These are phyloP conservation scores for Diutina pseudorugosa DNA, from an alignment of 1,139 yeast species.

Conservation along the genomic window DNA sequence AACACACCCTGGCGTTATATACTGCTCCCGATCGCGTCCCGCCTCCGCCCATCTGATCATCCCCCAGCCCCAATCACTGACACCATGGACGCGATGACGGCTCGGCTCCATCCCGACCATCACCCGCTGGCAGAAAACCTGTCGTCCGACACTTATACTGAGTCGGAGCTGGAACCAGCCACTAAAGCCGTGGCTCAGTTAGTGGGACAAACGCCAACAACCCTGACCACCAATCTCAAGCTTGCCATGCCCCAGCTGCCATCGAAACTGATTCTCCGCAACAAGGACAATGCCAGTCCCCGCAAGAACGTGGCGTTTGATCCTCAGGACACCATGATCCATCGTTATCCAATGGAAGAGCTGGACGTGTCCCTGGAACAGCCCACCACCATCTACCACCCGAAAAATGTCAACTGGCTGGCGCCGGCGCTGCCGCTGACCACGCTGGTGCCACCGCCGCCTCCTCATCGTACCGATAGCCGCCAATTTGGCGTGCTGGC, in stretches of 20 bases:
- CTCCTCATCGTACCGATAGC: neutral
- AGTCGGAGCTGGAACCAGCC: neutral
- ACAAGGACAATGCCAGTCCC: conserved; percentile 13
- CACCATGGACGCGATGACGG: neutral
- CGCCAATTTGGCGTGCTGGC: neutral
- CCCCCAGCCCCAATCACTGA: neutral
- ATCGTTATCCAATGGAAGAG: neutral
- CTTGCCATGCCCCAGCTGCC: conserved; percentile 15
- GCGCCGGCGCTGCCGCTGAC: neutral
- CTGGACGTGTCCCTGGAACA: conserved; percentile 1
- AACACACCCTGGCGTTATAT: neutral
- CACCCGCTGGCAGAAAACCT: neutral
- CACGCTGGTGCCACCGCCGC: neutral
- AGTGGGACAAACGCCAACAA: neutral
- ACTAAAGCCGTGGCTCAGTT: neutral
- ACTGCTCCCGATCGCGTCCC: neutral
- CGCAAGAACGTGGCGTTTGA: conserved; percentile 18
- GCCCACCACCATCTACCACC: conserved; percentile 3
- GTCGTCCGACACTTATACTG: conserved; percentile 1
- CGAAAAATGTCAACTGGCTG: neutral
- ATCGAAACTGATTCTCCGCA: conserved; percentile 29
- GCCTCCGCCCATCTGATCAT: too few relatives aligned
- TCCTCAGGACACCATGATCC: neutral
- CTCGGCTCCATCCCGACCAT: neutral
- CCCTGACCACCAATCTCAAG: neutral